phyloP scores from a whole-genome alignment of 768 basidiomycete species.

The Lyophyllum decastes region DNA sequence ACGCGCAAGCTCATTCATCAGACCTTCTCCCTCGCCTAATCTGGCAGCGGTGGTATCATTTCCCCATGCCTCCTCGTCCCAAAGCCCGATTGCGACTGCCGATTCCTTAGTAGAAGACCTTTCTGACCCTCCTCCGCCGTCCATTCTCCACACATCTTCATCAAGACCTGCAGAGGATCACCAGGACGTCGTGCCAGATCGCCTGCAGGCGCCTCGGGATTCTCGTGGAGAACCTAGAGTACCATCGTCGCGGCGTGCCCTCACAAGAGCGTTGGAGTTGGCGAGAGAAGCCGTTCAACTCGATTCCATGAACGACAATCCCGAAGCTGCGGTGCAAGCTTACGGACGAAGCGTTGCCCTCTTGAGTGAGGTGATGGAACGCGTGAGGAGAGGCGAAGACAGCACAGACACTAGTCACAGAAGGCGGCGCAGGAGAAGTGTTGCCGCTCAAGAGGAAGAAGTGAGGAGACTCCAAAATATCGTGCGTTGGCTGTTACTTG shows the following conservation, averaged over 20 bases:
- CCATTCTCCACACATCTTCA: conserved; percentile 43
- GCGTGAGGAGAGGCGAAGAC: conserved; percentile 85
- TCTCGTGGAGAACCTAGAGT: conserved; percentile 53
- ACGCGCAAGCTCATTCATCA: conserved; percentile 38
- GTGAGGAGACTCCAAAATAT: conserved; percentile 84
- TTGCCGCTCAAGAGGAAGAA: conserved; percentile 92
- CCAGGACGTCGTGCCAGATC: conserved; percentile 45
- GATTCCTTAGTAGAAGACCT: conserved; percentile 48
- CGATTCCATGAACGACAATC: conserved; percentile 86
- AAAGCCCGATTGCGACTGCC: conserved; percentile 17
- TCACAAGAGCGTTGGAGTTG: conserved; percentile 84
- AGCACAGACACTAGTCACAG: conserved; percentile 60
- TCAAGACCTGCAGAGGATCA: conserved; percentile 29
- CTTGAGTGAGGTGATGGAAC: conserved; percentile 90
- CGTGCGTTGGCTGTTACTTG: conserved; percentile 48
- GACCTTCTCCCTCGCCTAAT: conserved; percentile 45
- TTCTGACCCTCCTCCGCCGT: conserved; percentile 59
- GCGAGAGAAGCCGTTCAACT: conserved; percentile 89
- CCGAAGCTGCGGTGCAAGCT: conserved; percentile 84
- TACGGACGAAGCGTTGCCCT: conserved; percentile 87
- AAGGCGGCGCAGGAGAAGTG: conserved; percentile 67
- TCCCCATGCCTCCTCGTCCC: conserved; percentile 40
- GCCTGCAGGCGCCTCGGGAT: conserved; percentile 42
- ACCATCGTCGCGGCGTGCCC: conserved; percentile 81
- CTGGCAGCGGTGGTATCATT: conserved; percentile 63